Evolutionary conservation across 2,329 filamentous ascomycete species (phyloP).

Genomic region (Ophiostoma piceae): DNA sequence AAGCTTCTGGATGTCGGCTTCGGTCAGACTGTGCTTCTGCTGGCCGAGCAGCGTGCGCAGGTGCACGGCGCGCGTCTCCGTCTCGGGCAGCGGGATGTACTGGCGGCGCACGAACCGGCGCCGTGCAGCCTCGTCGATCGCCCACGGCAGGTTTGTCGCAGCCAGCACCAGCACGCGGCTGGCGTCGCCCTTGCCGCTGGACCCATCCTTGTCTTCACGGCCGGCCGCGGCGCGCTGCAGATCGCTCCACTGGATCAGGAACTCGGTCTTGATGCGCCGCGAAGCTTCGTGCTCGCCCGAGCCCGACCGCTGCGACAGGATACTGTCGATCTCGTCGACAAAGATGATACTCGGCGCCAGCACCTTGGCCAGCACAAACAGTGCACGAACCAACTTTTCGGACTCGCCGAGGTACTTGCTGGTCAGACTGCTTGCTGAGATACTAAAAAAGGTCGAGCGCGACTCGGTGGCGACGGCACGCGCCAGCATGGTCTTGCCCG

Average conservation of each 20-base stretch:
- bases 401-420: constrained; percentile 95
- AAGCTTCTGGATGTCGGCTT: constrained; percentile 65
- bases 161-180: constrained; percentile 87
- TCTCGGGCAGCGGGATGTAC: constrained; percentile 91
- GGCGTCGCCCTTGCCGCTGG: constrained; percentile 69
- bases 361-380: constrained; percentile 83
- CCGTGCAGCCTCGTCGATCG: constrained; percentile 91
- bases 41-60: constrained; percentile 73
- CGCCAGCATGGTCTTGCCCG: constrained; percentile 96
- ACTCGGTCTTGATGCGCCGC: constrained; percentile 92
- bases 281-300: constrained; percentile 89
- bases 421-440: constrained; percentile 88
- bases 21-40: constrained; percentile 75
- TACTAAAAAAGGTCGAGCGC: constrained; percentile 92
- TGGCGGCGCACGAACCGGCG: constrained; percentile 86
- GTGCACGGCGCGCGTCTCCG: constrained; percentile 72
- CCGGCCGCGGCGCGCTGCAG: constrained; percentile 82
- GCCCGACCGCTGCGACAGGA: constrained; percentile 77
- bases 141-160: constrained; percentile 94
- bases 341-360: constrained; percentile 96
- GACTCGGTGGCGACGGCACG: constrained; percentile 92
- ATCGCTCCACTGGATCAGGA: constrained; percentile 95
- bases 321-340: constrained; percentile 94
- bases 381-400: constrained; percentile 88
- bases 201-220: constrained; percentile 60